Evolutionary conservation across 192 early-diverging fungal species (phyloP), one percentile per base, ranked within the genome.

Genomic region (Gaertneriomyces sp.): DNA sequence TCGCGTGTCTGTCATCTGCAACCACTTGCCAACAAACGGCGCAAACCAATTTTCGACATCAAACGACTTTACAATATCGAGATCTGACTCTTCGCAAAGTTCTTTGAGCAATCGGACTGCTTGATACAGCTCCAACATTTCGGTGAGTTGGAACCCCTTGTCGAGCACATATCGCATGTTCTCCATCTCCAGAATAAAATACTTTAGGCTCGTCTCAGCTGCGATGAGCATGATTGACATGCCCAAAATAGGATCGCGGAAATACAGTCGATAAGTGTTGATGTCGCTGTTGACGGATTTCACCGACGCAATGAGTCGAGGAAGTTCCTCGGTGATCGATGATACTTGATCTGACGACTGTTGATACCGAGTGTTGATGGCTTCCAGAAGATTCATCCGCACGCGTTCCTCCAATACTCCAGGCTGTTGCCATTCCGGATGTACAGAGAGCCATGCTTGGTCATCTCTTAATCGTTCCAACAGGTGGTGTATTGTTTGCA

Each of bases 21-120:
- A 63, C 81, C 87, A 92, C 49, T 81, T 73, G 9, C 75, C 70
- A n/a, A 93, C 86, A 63, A 87, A 86, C 3, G 83, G 81, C 17
- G 73, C 66, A 63, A 93, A 93, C 82, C 83, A 89, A 2, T 65
- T 74, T 53, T 90, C 88, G 52, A 90, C 81, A 53, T 90, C 86
- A 62, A 90, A 87, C 41, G 81, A 64, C 42, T 69, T 76, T 59
- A 70, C 63, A 40, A 73, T 74, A 46, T 19, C 42, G 60, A 73
- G n/a, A 45, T 69, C 41, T 11, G 43, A 45, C 50, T 80, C 75
- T 6, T 65, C 66, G 45, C 73, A 74, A 42, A 70, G 16, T 40
- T 72, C 66, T 11, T 46, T 49, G 42, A 79, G 68, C 7, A 71
- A 41, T 43, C 43, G 40, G 11, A 78, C 53, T 6, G 42, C 51